phyloP scores from a whole-genome alignment of 1,139 yeast species.

The Geotrichum macrosporum region DNA sequence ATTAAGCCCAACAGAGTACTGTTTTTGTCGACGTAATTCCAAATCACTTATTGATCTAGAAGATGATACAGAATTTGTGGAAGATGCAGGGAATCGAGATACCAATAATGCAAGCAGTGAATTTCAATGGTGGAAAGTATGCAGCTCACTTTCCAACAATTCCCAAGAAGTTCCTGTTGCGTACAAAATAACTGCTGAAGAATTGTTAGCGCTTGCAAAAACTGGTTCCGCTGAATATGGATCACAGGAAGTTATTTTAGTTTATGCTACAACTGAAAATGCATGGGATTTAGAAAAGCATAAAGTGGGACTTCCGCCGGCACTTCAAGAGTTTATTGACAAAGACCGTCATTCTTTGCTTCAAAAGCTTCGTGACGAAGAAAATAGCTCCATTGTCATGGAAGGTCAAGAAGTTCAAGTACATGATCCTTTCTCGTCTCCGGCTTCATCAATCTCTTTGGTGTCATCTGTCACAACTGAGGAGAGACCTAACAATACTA shows the following conservation, averaged over 20 bases:
- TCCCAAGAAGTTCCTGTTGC: slow-evolving; percentile 19
- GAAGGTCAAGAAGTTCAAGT: background rate
- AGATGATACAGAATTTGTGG: slow-evolving; percentile 8
- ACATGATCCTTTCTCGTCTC: background rate
- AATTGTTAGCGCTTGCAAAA: slow-evolving; percentile 27
- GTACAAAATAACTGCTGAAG: slow-evolving; percentile 22
- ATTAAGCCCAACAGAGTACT: slow-evolving; percentile 33
- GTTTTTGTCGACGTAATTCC: slow-evolving; percentile 20
- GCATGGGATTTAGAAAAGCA: slow-evolving; percentile 26
- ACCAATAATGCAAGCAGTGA: background rate
- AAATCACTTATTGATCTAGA: slow-evolving; percentile 5
- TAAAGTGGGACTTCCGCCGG: slow-evolving; percentile 20
- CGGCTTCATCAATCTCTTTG: background rate
- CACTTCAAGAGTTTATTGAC: slow-evolving; percentile 24
- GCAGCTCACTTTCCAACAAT: slow-evolving; percentile 11
- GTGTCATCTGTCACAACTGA: background rate
- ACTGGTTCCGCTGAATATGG: slow-evolving; percentile 27
- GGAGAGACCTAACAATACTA: background rate
- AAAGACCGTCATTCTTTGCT: slow-evolving; percentile 21
- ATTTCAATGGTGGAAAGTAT: slow-evolving; percentile 25
- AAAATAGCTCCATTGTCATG: background rate
- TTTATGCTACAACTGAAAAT: slow-evolving; percentile 28
- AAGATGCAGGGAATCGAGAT: slow-evolving; percentile 3
- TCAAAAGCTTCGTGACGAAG: slow-evolving; percentile 5
- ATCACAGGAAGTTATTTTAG: slow-evolving; percentile 29